Base-by-base conservation (phyloP, 2,329 filamentous ascomycete genomes). In the Calonectria fujianensis region DNA sequence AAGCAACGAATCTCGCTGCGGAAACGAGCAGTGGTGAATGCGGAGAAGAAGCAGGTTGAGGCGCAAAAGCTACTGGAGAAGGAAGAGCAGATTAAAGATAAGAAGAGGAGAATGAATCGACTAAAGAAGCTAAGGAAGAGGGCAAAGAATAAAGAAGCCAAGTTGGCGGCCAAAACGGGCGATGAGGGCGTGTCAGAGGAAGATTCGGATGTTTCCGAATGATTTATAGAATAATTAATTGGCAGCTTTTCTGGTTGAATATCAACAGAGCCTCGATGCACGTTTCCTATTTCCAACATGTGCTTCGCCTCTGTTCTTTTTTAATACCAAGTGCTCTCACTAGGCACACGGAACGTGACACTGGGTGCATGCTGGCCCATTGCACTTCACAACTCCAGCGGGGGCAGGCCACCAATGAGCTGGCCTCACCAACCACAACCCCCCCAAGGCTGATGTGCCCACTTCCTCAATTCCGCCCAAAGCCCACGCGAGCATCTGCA, bases 61-160 rank as follows among this genome's bases (percentile, higher is more conserved):
- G 85, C 82, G 76, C 86, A 85, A 76, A 84, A 86, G 70, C 78
- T 84, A 64, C 76, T 85, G 75, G 85, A 86, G 24, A 93, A 91
- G 82, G 90, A 91, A 80, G 88, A 91, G 77, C 88, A 89, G 64
- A 77, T 92, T 37, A 88, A 86, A 78, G 90, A 92, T 70, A 93
- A 92, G 86, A 92, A 91, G 85, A 91, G 91, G 84, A 86, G 90
- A 77, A 81, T 91, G 76, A 93, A 93, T 78, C 84, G 90, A 72
- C 82, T 89, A 78, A 92, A 90, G 85, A 92, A 93, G 85, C 78
- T 92, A 74, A 90, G 91, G 82, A 87, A 88, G 80, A 88, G 88
- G 79, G 87, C 88, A 54, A 93, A 93, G 83, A 90, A 88, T 76
- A 91, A 87, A 81, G 89, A 89, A 79, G 86, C 87, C 84, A 92